These are phyloP conservation scores for Russula brevipes DNA, from an alignment of 768 basidiomycete species.

Conservation along the genomic window DNA sequence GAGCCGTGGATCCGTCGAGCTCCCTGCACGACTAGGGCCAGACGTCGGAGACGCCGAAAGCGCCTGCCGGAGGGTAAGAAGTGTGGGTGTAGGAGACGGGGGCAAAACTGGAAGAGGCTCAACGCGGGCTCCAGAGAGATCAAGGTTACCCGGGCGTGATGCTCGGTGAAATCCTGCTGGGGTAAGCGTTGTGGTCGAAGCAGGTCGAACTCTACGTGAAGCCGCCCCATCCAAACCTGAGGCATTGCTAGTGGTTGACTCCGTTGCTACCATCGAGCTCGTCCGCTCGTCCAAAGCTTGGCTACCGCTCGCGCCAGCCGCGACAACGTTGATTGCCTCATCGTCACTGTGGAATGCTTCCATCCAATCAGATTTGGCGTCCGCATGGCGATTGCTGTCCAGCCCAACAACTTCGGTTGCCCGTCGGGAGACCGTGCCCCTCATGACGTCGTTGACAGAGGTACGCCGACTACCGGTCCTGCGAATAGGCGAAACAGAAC, in stretches of 20 bases:
- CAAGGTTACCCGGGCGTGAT: slow-evolving; percentile 63
- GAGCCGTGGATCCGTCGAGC: slow-evolving; percentile 13
- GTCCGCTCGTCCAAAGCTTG: slow-evolving; percentile 81
- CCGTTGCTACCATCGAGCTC: slow-evolving; percentile 46
- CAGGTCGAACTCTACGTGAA: slow-evolving; percentile 13
- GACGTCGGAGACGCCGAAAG: slow-evolving; percentile 45
- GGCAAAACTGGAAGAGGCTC: slow-evolving; percentile 29
- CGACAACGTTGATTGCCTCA: slow-evolving; percentile 78
- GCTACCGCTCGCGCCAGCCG: slow-evolving; percentile 76
- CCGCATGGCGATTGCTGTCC: slow-evolving; percentile 31
- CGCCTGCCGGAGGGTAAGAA: slow-evolving; percentile 62
- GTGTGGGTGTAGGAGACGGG: slow-evolving; percentile 57
- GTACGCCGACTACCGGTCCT: slow-evolving; percentile 44
- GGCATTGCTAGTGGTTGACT: slow-evolving; percentile 28
- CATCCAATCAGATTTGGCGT: slow-evolving; percentile 60
- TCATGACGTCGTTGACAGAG: slow-evolving; percentile 59
- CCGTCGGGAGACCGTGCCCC: slow-evolving; percentile 40
- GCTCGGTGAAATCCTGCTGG: slow-evolving; percentile 33
- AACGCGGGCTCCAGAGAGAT: slow-evolving; percentile 39
- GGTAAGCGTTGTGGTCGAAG: slow-evolving; percentile 24
- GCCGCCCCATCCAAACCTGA: slow-evolving; percentile 2
- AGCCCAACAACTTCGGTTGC: slow-evolving; percentile 31
- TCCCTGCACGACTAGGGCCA: slow-evolving; percentile 16
- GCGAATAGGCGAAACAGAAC: slow-evolving; percentile 41
- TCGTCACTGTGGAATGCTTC: slow-evolving; percentile 68